These are phyloP conservation scores for Botrytis tulipae DNA, from an alignment of 2,329 filamentous ascomycete genomes.

Conservation along the genomic window DNA sequence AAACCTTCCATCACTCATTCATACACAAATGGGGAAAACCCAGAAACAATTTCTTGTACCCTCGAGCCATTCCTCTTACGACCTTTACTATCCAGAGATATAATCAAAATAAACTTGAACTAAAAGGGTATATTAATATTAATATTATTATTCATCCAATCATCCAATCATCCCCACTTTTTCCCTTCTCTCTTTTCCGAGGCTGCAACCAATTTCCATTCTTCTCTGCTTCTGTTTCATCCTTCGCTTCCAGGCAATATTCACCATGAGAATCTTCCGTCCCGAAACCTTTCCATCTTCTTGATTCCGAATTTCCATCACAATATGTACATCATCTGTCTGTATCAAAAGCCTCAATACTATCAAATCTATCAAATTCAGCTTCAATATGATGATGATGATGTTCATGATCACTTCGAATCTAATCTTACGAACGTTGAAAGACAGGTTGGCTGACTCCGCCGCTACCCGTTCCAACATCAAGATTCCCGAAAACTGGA, in stretches of 20 bases:
- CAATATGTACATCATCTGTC: constrained; percentile 7
- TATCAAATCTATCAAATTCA: constrained; percentile 3
- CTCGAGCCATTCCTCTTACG: background rate
- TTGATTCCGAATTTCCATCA: background rate
- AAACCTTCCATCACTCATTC: background rate
- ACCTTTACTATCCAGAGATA: background rate
- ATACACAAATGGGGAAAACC: background rate
- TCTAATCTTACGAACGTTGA: constrained; percentile 3
- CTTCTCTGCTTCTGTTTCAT: constrained; percentile 8
- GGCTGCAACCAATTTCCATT: background rate
- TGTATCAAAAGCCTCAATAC: background rate
- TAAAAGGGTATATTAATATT: background rate
- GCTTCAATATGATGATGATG: background rate
- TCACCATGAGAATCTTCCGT: background rate
- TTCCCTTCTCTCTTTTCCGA: background rate
- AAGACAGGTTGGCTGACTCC: background rate
- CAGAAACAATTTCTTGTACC: background rate
- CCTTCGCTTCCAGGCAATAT: background rate
- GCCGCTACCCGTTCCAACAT: background rate
- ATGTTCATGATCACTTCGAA: background rate
- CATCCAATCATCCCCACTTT: background rate
- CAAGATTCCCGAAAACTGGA: background rate
- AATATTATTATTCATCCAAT: too few relatives aligned
- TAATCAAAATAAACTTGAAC: background rate
- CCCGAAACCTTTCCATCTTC: constrained; percentile 8